Percentiles rank a stretch among this genome's conserved stretches.
These are phyloP conservation scores for Dichomitus squalens DNA, from an alignment of 1,284 basidiomycete species.

Conservation along the genomic window DNA sequence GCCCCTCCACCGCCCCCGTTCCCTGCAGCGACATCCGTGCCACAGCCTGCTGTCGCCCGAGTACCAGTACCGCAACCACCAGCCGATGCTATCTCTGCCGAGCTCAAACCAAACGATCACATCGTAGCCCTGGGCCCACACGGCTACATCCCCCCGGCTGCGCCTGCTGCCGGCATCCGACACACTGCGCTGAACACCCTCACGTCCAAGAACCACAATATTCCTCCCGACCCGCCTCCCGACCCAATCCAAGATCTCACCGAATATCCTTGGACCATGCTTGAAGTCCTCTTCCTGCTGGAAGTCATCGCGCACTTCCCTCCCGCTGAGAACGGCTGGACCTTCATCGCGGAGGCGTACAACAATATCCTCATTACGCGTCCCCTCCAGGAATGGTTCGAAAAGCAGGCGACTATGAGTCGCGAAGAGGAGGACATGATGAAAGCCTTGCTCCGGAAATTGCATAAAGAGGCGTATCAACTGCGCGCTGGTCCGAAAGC, in stretches of 20 bases:
- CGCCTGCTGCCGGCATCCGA: neutral
- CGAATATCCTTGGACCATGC: slow-evolving; percentile 23
- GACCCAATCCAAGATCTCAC: slow-evolving; percentile 14
- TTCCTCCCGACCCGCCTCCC: slow-evolving; percentile 15
- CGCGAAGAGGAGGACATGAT: slow-evolving; percentile 22
- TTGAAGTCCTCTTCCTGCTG: slow-evolving; percentile 23
- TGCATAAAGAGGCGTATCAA: slow-evolving; percentile 12
- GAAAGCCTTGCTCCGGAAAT: slow-evolving; percentile 13
- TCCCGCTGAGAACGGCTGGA: slow-evolving; percentile 22
- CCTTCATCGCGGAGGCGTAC: slow-evolving; percentile 24
- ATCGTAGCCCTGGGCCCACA: neutral
- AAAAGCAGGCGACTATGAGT: slow-evolving; percentile 12
- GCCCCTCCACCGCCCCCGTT: neutral
- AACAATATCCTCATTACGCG: slow-evolving; percentile 25
- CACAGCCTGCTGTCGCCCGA: neutral
- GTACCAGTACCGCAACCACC: neutral
- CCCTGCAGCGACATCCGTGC: neutral
- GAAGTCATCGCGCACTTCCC: slow-evolving; percentile 25
- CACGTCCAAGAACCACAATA: slow-evolving; percentile 8
- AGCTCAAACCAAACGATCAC: neutral
- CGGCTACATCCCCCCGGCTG: neutral
- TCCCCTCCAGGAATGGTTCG: slow-evolving; percentile 25
- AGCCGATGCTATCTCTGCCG: neutral
- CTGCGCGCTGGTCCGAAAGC: slow-evolving; percentile 1
- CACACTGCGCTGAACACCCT: neutral